Evolutionary conservation across 352 stramenopile species (phyloP).

Genomic region (Phytopythium aichiense): DNA sequence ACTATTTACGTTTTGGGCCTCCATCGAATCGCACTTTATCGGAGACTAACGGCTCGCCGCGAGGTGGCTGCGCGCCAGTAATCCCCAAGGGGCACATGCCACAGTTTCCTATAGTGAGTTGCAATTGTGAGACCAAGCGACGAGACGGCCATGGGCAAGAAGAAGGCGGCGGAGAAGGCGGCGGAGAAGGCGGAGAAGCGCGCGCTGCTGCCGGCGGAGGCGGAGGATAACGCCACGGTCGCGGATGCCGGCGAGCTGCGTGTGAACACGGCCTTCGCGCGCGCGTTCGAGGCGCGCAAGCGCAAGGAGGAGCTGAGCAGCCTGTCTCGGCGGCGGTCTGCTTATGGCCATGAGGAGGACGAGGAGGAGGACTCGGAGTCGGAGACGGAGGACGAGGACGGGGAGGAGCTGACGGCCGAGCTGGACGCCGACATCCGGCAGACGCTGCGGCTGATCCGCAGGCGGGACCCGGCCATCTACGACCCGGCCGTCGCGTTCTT

Average conservation of each 20-base stretch:
- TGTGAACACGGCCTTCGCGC: conserved; percentile 79
- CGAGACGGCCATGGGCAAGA: not conserved
- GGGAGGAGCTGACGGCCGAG: conserved; percentile 65
- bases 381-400: conserved; percentile 81
- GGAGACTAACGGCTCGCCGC: not conserved
- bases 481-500: conserved; percentile 91
- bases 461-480: conserved; percentile 92
- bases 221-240: conserved; percentile 1
- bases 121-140: no score
- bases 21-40: not conserved
- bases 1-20: no score
- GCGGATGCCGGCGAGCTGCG: conserved; percentile 9
- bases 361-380: conserved; percentile 60
- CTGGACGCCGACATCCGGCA: conserved; percentile 77
- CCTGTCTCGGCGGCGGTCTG: conserved; percentile 35
- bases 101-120: no score
- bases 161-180: not conserved
- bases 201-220: not conserved
- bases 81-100: not conserved
- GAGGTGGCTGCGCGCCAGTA: not conserved
- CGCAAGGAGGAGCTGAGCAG: conserved; percentile 74
- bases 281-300: conserved; percentile 69
- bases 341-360: conserved; percentile 8
- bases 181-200: not conserved
- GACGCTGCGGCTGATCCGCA: conserved; percentile 89